Evolutionary conservation across 768 basidiomycete species (phyloP), one percentile per base, ranked within the genome.

Genomic region (Suillus variegatus): DNA sequence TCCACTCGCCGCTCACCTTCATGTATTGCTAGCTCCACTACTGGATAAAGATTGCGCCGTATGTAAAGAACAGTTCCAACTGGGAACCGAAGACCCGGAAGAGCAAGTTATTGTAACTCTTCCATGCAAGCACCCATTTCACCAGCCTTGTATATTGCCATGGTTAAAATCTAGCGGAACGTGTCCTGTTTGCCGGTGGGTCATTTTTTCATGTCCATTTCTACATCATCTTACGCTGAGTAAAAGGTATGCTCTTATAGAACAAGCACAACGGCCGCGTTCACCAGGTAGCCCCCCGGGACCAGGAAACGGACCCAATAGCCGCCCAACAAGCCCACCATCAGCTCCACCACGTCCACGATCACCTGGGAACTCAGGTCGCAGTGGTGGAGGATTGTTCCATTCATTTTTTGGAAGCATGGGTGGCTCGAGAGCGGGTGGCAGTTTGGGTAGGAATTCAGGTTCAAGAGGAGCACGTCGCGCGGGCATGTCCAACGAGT

Each of bases 101-200:
- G 91, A 93, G 65, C 90, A 91, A 68, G 76, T 92, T 43, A 84
- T 94, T 36, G 81, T 94, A n/a, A 90, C 89, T 3, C 82, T 97
- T 32, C 95, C 95, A 7, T 97, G 96, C 84, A 86, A 87, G 64
- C 96, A 97, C 74, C 85, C 93, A 16, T 98, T 96, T 82, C 96
- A 97, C 72, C 85, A 90, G 69, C 86, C 88, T 35, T 97, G 96
- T 73, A 92, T 98, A 67, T 69, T 92, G 36, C 95, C 95, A 0
- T 98, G 96, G 97, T 81, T 98, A 10, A 93, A 92, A 74, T 88
- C 88, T 1, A 96, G 91, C 69, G 96, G 94, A 6, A 97, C 96
- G 18, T 99, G 97, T 79, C 97, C 96, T n/a, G 95, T 96, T 10
- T 99, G 95, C 82, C 85, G 93, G 91, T 91, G 73, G 25, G 86